Conservation (phyloP, 2,329 filamentous ascomycete species). For the Venturia aucupariae region DNA sequence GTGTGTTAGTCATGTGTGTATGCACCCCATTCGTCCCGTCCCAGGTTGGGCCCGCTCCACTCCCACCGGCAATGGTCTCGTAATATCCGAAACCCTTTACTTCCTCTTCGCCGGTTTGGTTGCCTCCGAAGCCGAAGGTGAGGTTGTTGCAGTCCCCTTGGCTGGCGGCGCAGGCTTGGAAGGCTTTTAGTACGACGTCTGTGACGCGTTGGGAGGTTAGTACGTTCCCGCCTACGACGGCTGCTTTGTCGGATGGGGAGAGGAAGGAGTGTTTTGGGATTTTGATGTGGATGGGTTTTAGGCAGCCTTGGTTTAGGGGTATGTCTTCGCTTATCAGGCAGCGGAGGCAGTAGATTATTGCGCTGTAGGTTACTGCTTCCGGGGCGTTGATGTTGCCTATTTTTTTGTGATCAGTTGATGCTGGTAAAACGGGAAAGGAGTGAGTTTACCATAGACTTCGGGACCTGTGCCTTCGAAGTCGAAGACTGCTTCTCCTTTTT, state of each 20-base stretch:
- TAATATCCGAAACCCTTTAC: constrained; percentile 79
- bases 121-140: constrained; percentile 73
- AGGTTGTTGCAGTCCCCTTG: constrained; percentile 81
- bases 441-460: constrained; percentile 57
- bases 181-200: constrained; percentile 73
- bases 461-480: constrained; percentile 71
- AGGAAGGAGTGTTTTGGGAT: constrained; percentile 68
- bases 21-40: constrained; percentile 68
- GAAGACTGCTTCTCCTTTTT: constrained; percentile 67
- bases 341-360: constrained; percentile 78
- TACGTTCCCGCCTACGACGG: constrained; percentile 77
- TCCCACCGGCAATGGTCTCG: constrained; percentile 73
- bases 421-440: not conserved
- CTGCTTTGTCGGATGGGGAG: constrained; percentile 64
- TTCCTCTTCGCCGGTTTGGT: constrained; percentile 46
- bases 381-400: constrained; percentile 68
- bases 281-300: constrained; percentile 64
- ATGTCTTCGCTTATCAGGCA: constrained; percentile 75
- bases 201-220: constrained; percentile 72
- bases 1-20: constrained; percentile 78
- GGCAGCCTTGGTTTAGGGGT: constrained; percentile 77
- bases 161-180: constrained; percentile 66
- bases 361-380: constrained; percentile 70
- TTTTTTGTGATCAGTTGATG: not conserved
- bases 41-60: constrained; percentile 64